Evolutionary conservation across 495 filamentous ascomycete species (phyloP), one percentile per base, ranked within the genome.

Genomic region (Gamarada debralockiae): DNA sequence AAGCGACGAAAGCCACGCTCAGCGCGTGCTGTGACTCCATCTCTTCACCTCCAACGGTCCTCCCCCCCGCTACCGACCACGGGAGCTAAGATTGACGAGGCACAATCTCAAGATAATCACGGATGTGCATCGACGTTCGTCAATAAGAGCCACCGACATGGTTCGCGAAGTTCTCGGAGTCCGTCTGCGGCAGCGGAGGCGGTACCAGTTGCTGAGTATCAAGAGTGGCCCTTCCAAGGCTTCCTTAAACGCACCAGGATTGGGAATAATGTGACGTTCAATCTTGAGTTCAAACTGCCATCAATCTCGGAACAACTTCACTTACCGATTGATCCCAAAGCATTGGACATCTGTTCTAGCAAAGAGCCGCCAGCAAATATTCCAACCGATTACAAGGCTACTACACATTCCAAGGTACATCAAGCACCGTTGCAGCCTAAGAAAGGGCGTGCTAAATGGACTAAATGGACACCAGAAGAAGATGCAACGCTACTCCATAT

Each of bases 191-290:
- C 50, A 27, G 3, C 21, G 44, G 18, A 52, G 3, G 3, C 21
- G 21, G 50, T 46, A 46, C 48, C 48, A 51, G 20, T 50, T 39
- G 53, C 53, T 31, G 53, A 56, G 23, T 56, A 51, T 45, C 47
- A 51, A 29, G 53, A 56, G 18, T 56, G 38, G 46, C 53, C 53
- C 20, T 46, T 51, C 48, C 38, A 56, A 51, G 48, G 53, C 45
- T 45, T 56, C 38, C 53, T 56, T 36, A 56, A 56, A 45, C 8
- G 53, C 31, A 51, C 27, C 21, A 56, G 15, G 53, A 46, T 56
- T 24, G 53, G 53, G 31, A 20, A 37, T 50, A 48, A 56, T 23
- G 18, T 25, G 31, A 51, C 42, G 29, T 54, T 20, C 43, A 47
- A 54, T 48, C 52, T 54, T n/a, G n/a, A n/a, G n/a, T n/a, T n/a